Evolutionary conservation across 192 early-diverging fungal species (phyloP), one percentile per base, ranked within the genome.

Genomic region (Gonapodya prolifera): DNA sequence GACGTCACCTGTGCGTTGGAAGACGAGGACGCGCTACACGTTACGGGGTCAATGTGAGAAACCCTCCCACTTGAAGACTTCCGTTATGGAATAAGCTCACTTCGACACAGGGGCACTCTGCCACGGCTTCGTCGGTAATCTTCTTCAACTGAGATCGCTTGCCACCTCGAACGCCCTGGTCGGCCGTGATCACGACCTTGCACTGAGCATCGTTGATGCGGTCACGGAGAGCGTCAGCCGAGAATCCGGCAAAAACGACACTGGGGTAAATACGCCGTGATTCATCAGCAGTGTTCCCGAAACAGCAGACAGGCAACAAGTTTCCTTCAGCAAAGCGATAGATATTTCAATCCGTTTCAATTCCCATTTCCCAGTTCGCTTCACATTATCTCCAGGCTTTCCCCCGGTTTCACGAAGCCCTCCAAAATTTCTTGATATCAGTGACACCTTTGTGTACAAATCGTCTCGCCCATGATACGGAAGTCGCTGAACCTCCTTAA

Each of bases 181-280:
- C 96, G 77, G 96, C 90, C 0, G 96, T 98, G 77, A 98, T 87
- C 30, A 98, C 87, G 29, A 98, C 77, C 78, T 89, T 89, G 77
- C 92, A 92, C 35, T 85, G 82, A 69, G 92, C 92, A 77, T 98
- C 95, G 30, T 86, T 80, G 69, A 98, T 92, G 81, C 96, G 94
- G 85, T 96, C 95, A 61, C 94, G 92, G 31, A 98, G 86, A 8
- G 95, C 93, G 36, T 94, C 92, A 45, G 96, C 88, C 36, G 93
- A 95, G 85, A 98, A 98, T 34, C 96, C 96, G 13, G 96, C 96
- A 89, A 98, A 98, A 77, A 98, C 91, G 61, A 98, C 96, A 29
- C 91, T 86, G 71, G 30, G 13, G 36, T 28, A 18, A 76, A 70
- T 70, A 16, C 30, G n/a, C n/a, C n/a, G n/a, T n/a, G 45, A 69